Evolutionary conservation across 495 filamentous ascomycete species (phyloP), one percentile per base, ranked within the genome.

Genomic region (Penicillium egyptiacum): DNA sequence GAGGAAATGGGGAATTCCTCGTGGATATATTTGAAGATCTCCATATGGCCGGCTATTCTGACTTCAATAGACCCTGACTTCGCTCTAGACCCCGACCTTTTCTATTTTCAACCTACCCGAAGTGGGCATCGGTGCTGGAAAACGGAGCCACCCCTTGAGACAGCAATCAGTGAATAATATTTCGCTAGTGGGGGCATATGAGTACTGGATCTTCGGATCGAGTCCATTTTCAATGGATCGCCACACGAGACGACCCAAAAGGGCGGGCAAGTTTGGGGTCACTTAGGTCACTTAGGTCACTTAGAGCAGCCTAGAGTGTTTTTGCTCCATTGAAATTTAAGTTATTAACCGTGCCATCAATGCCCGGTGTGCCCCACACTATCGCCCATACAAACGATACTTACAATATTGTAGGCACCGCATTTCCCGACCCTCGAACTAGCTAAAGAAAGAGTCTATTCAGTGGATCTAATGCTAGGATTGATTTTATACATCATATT

Each of bases 1-100:
- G 17, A 40, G 31, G 25, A 16, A 5, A 30, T 26, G 49, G 10
- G 48, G 45, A 25, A 41, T 5, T 41, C 20, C 53, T 64, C 61
- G 35, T 51, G 51, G 45, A 60, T 64, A 55, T 61, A 59, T 63
- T 50, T 54, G 45, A 49, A 55, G 53, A 62, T 62, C 61, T 16
- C 57, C 50, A 55, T 28, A 26, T 28, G 26, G 26, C 53, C 57
- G 58, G 46, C 48, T 56, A 61, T 55, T 49, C 6, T 59, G 30
- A 31, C 45, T 46, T 35, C 31, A 20, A 30, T 23, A 59, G 59
- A 51, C 20, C 33, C 50, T 44, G 17, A n/a, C 14, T 37, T n/a
- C 39, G 50, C 46, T 61, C 61, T 57, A 50, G 58, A 56, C 42
- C 55, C 26, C 25, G 25, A 49, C 47, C 57, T 39, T 49, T 39